These are phyloP conservation scores for Seiridium unicorne DNA, from an alignment of 2,329 filamentous ascomycete species.

Conservation along the genomic window DNA sequence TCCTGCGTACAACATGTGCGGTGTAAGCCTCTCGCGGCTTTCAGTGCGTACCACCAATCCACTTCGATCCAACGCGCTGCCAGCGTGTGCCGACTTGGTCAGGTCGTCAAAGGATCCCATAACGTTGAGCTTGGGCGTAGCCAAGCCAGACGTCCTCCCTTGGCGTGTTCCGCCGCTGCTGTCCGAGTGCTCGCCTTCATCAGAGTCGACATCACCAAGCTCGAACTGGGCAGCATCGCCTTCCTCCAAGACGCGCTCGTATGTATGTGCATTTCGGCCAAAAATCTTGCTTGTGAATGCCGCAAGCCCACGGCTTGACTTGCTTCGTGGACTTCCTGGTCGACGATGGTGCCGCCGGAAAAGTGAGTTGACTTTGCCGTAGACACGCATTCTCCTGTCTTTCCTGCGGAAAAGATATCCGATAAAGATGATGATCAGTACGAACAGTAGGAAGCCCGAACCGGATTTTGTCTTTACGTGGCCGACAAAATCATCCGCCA, in stretches of 20 bases:
- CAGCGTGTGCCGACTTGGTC: conserved; percentile 25
- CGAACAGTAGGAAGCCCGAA: conserved; percentile 73
- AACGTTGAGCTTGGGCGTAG: conserved; percentile 61
- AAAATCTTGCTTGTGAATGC: conserved; percentile 64
- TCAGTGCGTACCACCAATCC: conserved; percentile 82
- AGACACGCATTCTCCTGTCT: conserved; percentile 66
- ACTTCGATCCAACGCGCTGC: conserved; percentile 58
- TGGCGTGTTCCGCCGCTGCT: conserved; percentile 49
- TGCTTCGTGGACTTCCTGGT: conserved; percentile 42
- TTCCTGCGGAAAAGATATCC: conserved; percentile 76
- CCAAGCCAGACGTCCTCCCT: conserved; percentile 64
- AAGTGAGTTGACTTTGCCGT: conserved; percentile 47
- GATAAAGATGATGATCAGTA: conserved; percentile 68
- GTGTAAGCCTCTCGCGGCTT: conserved; percentile 74
- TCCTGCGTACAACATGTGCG: conserved; percentile 55
- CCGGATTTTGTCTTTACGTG: conserved; percentile 66
- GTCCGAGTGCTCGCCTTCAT: conserved; percentile 64
- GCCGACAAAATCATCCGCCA: conserved; percentile 59
- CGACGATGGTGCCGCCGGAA: conserved; percentile 40
- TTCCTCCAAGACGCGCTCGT: conserved; percentile 85
- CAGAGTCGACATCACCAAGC: conserved; percentile 64
- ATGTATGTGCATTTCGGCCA: conserved; percentile 54
- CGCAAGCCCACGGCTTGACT: conserved; percentile 45
- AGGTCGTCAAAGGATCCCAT: conserved; percentile 47
- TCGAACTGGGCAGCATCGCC: conserved; percentile 76